These are phyloP conservation scores for Aspergillus versicolor DNA, from an alignment of 2,329 filamentous ascomycete genomes.

Conservation along the genomic window DNA sequence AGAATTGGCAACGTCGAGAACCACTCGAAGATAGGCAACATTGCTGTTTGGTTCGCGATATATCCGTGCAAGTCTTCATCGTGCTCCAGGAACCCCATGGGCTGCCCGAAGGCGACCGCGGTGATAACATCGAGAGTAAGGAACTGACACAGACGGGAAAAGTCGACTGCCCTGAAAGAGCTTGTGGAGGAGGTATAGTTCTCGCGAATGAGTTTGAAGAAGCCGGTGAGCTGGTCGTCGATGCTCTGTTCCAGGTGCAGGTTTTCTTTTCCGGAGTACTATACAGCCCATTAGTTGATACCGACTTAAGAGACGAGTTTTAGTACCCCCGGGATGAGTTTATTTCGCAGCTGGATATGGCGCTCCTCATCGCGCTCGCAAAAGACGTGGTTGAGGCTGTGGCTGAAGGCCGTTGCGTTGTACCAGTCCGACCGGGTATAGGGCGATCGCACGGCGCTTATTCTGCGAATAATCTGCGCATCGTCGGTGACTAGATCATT, in stretches of 20 bases:
- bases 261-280: not conserved
- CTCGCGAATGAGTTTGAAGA: not conserved
- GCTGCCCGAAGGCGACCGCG: not conserved
- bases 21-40: not conserved
- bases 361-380: not conserved
- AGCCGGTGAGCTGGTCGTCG: not conserved
- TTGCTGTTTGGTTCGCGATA: not conserved
- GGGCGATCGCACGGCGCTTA: not conserved
- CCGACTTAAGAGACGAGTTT: too few relatives aligned
- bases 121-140: not conserved
- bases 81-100: not conserved
- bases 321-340: not conserved
- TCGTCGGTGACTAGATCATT: not conserved
- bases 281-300: not conserved
- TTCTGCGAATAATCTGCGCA: not conserved
- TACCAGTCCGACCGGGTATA: not conserved
- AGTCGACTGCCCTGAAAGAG: not conserved
- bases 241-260: not conserved
- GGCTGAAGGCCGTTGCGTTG: not conserved
- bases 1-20: not conserved
- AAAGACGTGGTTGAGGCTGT: not conserved
- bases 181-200: not conserved
- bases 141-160: not conserved
- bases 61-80: not conserved
- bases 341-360: not conserved